These are phyloP conservation scores for Chytriomyces sp. DNA, from an alignment of 192 early-diverging fungal genomes.

Conservation along the genomic window DNA sequence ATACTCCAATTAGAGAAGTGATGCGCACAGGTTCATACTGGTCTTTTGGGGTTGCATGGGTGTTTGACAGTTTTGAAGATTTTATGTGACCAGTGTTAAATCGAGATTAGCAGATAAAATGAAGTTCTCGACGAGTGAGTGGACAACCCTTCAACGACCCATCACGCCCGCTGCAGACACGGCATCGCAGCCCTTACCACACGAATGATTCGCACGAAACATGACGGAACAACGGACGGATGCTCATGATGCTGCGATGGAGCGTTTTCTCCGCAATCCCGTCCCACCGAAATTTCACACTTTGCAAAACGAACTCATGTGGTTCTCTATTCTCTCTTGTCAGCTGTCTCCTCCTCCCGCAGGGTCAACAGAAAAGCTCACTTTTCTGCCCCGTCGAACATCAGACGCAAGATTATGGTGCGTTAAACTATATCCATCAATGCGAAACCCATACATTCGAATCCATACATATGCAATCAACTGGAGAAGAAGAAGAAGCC, in stretches of 20 bases:
- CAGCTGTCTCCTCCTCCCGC: conserved; percentile 52
- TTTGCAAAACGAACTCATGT: too few relatives aligned
- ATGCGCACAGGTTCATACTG: background rate
- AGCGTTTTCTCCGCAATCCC: background rate
- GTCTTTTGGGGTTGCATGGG: conserved; percentile 68
- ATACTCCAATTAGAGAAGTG: background rate
- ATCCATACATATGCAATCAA: too few relatives aligned
- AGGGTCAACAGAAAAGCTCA: conserved; percentile 98
- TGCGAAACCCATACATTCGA: too few relatives aligned
- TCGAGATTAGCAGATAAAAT: background rate
- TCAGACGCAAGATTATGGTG: conserved; percentile 93
- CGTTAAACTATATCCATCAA: background rate
- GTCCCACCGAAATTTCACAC: too few relatives aligned
- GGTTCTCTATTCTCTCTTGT: too few relatives aligned
- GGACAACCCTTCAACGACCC: background rate
- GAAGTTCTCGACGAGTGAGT: conserved; percentile 27
- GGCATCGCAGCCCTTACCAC: background rate
- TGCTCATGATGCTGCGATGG: background rate
- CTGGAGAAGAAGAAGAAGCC: too few relatives aligned
- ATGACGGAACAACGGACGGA: background rate
- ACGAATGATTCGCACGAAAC: background rate
- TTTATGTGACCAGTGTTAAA: too few relatives aligned
- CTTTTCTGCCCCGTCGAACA: conserved; percentile 94
- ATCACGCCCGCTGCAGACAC: background rate
- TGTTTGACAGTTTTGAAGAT: conserved; percentile 45